Evolutionary conservation across 2,329 filamentous ascomycete genomes (phyloP).

Genomic region (Microdochium nivale): DNA sequence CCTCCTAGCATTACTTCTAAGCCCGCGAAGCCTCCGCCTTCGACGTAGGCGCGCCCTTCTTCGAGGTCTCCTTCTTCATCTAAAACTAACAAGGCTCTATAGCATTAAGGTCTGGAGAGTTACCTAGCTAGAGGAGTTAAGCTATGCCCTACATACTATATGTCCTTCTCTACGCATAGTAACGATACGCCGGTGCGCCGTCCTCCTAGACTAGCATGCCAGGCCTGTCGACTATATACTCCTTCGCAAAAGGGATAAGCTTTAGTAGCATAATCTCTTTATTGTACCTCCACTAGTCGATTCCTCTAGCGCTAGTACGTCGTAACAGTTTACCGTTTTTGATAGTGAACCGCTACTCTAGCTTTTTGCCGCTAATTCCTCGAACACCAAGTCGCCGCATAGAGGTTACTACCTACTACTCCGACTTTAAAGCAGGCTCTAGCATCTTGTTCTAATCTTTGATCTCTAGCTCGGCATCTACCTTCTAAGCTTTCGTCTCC

Average conservation of each 20-base stretch:
- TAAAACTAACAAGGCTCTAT: constrained; percentile 6
- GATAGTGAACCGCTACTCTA: constrained; percentile 1
- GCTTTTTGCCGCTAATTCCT: constrained; percentile 6
- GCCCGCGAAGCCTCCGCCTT: not conserved
- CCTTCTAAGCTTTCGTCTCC: constrained; percentile 10
- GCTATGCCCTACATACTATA: not conserved
- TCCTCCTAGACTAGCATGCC: constrained; percentile 3
- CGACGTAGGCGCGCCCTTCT: constrained; percentile 1
- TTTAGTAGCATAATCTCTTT: constrained; percentile 3
- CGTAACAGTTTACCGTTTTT: constrained; percentile 2
- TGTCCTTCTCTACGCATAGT: not conserved
- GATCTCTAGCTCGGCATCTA: not conserved
- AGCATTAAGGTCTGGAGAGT: too few species aligned
- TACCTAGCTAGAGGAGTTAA: not conserved
- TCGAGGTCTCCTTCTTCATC: constrained; percentile 7
- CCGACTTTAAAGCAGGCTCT: not conserved
- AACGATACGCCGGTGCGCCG: not conserved
- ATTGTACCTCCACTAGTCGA: constrained; percentile 6
- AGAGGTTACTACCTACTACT: not conserved
- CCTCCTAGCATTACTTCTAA: constrained; percentile 5
- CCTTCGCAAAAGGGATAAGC: constrained; percentile 1
- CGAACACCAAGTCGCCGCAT: not conserved
- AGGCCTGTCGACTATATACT: not conserved
- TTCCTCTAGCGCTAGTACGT: not conserved
- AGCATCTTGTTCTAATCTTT: not conserved